Conservation (phyloP, 805 yeast genomes). For the Lipomyces yamanashiensis region DNA sequence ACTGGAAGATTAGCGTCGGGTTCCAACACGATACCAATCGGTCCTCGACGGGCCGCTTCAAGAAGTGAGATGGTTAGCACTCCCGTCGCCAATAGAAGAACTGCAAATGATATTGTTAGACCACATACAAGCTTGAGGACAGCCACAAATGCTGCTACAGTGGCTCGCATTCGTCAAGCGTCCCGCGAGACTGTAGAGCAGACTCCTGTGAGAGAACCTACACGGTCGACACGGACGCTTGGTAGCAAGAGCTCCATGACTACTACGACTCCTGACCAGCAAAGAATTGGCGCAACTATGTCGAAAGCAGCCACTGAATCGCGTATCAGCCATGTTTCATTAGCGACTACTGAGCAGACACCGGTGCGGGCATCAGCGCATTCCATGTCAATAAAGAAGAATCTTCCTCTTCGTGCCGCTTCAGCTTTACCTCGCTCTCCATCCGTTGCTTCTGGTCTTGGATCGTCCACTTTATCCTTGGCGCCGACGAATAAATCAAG, state of each 20-base stretch:
- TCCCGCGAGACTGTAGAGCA: neutral
- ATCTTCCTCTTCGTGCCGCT: neutral
- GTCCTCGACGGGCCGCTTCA: conserved; percentile 11
- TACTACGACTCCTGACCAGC: neutral
- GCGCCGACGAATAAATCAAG: neutral
- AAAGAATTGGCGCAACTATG: neutral
- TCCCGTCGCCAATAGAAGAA: neutral
- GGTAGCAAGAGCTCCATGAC: too few species aligned
- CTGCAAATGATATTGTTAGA: neutral
- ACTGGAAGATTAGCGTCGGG: conserved; percentile 1
- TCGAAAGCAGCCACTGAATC: conserved; percentile 1
- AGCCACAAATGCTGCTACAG: neutral
- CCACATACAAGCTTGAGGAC: neutral
- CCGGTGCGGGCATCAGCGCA: neutral
- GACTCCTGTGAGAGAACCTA: neutral
- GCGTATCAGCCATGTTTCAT: neutral
- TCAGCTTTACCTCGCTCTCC: neutral
- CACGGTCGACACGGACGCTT: neutral
- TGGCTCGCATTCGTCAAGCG: neutral
- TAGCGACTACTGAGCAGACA: neutral
- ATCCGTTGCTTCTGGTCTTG: neutral
- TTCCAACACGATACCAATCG: conserved; percentile 4
- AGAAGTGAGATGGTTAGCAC: conserved; percentile 1
- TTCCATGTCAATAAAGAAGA: neutral
- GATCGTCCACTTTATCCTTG: neutral